Evolutionary conservation across 176 grass and related monocot genomes (phyloP), one percentile per base, ranked within the genome.

Genomic region (Carex scoparia): DNA sequence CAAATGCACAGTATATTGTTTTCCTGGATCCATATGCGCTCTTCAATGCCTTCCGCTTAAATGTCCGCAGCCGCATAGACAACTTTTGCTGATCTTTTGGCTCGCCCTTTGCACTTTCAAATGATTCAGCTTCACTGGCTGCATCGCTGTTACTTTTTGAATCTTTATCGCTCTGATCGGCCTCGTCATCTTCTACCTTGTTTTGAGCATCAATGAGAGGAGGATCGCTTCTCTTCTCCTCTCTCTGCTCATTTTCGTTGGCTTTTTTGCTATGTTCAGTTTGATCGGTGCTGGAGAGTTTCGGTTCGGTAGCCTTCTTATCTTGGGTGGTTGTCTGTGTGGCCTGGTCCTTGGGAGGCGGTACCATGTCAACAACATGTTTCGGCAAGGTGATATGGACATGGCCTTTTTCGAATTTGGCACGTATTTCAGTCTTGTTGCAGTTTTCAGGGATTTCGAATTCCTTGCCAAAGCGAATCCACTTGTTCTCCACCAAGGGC

Each of bases 381-480:
- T 85, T 87, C 5, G 94, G 90, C 74, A 97, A 84, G 77, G 72
- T 61, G 76, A 97, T 91, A 32, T 46, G 51, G 61, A 91, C 65
- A 64, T 69, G 44, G 8, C 86, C 87, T 10, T 69, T 87, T 7
- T 93, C 89, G 79, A 93, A 87, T 87, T 31, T 89, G 10, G 95
- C 92, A 18, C 81, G 86, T 78, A 94, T 90, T 61, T 31, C 91
- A 40, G 72, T 84, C 63, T 28, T 3, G 75, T 97, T 86, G 82
- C 87, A 93, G 82, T 85, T 61, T 51, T 89, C 86, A 23, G 95
- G 91, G 37, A 89, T 42, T 63, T 37, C 4, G 79, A 90, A 81
- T 15, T 90, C 82, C 27, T 90, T 87, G 57, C 67, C 84, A 84
- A 94, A 97, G 19, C 91, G 92, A 60, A 78, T 87, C 95, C 95